Evolutionary conservation across 2,329 filamentous ascomycete genomes (phyloP).

Genomic region (Phialophora tarda): DNA sequence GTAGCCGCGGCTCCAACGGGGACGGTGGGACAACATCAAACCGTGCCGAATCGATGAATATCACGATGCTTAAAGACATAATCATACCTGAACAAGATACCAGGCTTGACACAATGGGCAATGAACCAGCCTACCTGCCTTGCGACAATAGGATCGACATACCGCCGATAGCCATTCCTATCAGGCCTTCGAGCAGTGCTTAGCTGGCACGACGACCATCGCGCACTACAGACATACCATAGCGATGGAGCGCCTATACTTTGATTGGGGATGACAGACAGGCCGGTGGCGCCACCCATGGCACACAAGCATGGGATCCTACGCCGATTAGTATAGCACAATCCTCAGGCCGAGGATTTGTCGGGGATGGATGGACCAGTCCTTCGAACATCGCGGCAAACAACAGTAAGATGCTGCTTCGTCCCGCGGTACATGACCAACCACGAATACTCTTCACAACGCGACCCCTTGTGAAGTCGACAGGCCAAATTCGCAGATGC

Average conservation of each 20-base stretch:
- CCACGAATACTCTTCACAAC: no score
- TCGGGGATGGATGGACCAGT: background rate
- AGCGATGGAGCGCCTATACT: background rate
- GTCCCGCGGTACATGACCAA: no score
- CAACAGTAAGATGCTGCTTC: no score
- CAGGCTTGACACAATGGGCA: background rate
- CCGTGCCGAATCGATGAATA: conserved; percentile 1
- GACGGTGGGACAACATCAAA: background rate
- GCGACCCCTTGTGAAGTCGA: no score
- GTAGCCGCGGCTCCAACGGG: background rate
- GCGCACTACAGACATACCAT: background rate
- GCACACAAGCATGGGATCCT: background rate
- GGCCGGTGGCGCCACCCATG: background rate
- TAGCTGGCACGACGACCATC: background rate
- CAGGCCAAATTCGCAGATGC: no score
- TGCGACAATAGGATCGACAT: background rate
- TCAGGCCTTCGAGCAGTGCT: background rate
- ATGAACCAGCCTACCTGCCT: background rate
- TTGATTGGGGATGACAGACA: background rate
- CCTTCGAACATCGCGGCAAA: no score
- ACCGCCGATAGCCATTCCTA: background rate
- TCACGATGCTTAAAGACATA: background rate
- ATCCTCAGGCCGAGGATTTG: background rate
- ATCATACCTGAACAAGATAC: background rate
- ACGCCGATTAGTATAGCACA: background rate